Evolutionary conservation across 1,284 basidiomycete species (phyloP), one percentile per base, ranked within the genome.

Genomic region (Pascua sp.): DNA sequence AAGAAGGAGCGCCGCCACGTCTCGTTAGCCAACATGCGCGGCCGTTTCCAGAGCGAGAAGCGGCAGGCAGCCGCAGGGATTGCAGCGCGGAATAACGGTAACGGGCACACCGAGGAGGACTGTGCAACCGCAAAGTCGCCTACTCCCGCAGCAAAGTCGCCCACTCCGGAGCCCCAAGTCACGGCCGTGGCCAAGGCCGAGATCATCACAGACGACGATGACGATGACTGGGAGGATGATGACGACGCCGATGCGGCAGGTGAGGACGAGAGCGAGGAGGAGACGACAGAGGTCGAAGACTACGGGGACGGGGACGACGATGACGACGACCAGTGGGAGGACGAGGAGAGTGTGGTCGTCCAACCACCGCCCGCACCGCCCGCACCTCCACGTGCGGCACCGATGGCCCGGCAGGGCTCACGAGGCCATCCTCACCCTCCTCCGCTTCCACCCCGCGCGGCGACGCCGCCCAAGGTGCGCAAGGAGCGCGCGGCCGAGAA

Each of bases 341-440:
- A 97, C n/a, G 95, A 98, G 73, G 96, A 96, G 74, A 87, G 87
- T 70, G 95, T 97, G 75, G 36, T 9, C n/a, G 15, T 10, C 24
- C 11, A 38, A 8, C 44, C 51, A 2, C 46, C 53, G 12, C 44
- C 40, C 2, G 54, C 54, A 2, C 54, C 54, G 1, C 32, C 7
- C 24, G 3, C 42, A 18, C 47, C 54, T 4, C 47, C 54, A 7
- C 24, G 24, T 32, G 24, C 24, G 7, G 24, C 24, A 32, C 24
- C 24, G 7, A 32, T 32, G 24, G 24, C 24, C 24, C 17, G 49
- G 43, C 49, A 43, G 49, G 49, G 49, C 36, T 13, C 41, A 51
- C 49, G 49, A 41, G 66, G 1, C 38, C 49, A 4, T 24, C 15
- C 8, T 18, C 41, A 9, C 43, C 50, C 9, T 46, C 50, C n/a